Evolutionary conservation across 2,329 filamentous ascomycete genomes (phyloP).

Genomic region (Fusarium sulawesiense): DNA sequence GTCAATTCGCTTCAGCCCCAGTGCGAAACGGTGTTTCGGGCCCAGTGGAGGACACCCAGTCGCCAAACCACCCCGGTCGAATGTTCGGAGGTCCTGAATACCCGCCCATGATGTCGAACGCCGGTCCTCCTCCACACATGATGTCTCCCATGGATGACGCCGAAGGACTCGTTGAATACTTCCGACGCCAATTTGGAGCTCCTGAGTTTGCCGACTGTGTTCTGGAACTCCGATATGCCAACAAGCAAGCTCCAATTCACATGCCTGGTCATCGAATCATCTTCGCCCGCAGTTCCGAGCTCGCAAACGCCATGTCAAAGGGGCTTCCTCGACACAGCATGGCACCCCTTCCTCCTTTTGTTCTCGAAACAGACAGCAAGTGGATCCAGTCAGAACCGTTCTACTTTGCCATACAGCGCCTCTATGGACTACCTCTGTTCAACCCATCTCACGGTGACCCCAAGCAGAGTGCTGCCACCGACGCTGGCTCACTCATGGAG

Average conservation of each 20-base stretch:
- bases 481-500: constrained; percentile 55
- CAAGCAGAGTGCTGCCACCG: constrained; percentile 48
- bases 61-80: constrained; percentile 46
- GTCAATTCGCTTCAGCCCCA: constrained; percentile 54
- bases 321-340: constrained; percentile 48
- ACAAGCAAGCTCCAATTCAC: constrained; percentile 54
- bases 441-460: constrained; percentile 44
- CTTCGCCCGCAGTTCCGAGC: constrained; percentile 61
- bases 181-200: constrained; percentile 53
- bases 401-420: constrained; percentile 65
- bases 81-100: constrained; percentile 50
- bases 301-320: constrained; percentile 46
- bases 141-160: constrained; percentile 46
- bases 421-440: constrained; percentile 67
- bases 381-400: constrained; percentile 68
- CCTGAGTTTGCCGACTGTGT: constrained; percentile 57
- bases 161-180: constrained; percentile 55
- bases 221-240: constrained; percentile 59
- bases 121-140: constrained; percentile 46
- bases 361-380: constrained; percentile 62
- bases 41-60: constrained; percentile 48
- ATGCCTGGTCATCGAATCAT: constrained; percentile 68
- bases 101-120: constrained; percentile 50
- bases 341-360: constrained; percentile 46
- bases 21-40: constrained; percentile 53